A percentile compares a stretch with the other conserved stretches of the same genome.
phyloP scores from a whole-genome alignment of 2,329 filamentous ascomycete species.

The Botrytis porri region DNA sequence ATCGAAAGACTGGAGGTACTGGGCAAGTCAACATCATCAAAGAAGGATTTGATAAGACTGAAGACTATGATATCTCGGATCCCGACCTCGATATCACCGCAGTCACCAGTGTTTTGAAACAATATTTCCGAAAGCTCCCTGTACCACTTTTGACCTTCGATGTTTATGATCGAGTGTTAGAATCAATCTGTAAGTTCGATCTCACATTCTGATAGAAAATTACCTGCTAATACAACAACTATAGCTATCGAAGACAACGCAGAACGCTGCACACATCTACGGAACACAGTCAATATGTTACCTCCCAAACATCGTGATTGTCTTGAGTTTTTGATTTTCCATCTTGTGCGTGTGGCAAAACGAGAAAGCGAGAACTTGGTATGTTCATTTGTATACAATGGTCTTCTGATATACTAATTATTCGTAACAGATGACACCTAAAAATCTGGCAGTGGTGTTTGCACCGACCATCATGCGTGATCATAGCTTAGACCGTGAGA shows the following conservation, averaged over 20 bases:
- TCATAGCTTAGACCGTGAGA: constrained; percentile 83
- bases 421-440: constrained; percentile 75
- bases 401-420: constrained; percentile 32
- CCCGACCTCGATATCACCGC: constrained; percentile 92
- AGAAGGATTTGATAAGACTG: constrained; percentile 82
- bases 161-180: constrained; percentile 84
- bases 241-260: constrained; percentile 61
- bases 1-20: constrained; percentile 92
- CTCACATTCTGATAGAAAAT: not conserved
- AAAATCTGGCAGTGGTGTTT: constrained; percentile 95
- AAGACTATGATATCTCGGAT: constrained; percentile 90
- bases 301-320: constrained; percentile 84
- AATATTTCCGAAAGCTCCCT: constrained; percentile 94
- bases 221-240: constrained; percentile 30
- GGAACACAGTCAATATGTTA: constrained; percentile 71
- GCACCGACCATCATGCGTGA: constrained; percentile 97
- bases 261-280: constrained; percentile 69
- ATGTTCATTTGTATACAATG: constrained; percentile 39
- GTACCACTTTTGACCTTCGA: constrained; percentile 87
- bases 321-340: constrained; percentile 90
- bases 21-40: constrained; percentile 88
- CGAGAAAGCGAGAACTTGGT: constrained; percentile 82
- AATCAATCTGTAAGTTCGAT: constrained; percentile 64
- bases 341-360: constrained; percentile 81
- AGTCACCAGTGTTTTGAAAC: constrained; percentile 92